Conservation (phyloP, 2,329 filamentous ascomycete genomes). For the Ophiostoma perfectum region DNA sequence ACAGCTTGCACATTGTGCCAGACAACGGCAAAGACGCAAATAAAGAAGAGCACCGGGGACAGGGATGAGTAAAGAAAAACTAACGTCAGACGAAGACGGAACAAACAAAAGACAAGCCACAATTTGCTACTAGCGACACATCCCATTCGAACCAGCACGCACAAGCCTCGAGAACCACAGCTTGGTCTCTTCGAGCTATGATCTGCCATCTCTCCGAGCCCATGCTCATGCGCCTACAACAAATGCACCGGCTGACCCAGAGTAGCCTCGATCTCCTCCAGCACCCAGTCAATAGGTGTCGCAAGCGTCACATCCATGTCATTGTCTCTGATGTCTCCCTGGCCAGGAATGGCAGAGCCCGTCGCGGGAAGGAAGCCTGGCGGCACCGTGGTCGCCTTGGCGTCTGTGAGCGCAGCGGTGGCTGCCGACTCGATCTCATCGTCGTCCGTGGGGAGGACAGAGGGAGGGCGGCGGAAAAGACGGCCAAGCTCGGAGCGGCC, state of each 20-base stretch:
- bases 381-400: neutral
- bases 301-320: neutral
- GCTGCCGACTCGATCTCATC: neutral
- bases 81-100: too few species aligned
- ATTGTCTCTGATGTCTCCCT: neutral
- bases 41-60: too few species aligned
- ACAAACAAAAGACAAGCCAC: too few species aligned
- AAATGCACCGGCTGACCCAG: neutral
- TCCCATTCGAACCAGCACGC: too few species aligned
- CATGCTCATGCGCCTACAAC: neutral
- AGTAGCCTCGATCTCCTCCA: neutral
- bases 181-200: too few species aligned
- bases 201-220: neutral
- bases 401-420: neutral
- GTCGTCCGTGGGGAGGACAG: neutral
- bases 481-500: neutral
- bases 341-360: neutral
- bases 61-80: too few species aligned
- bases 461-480: neutral
- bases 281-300: neutral
- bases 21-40: too few species aligned
- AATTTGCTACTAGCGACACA: too few species aligned
- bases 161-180: too few species aligned
- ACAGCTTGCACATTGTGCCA: too few species aligned
- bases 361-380: neutral